These are phyloP conservation scores for Castanea sativa DNA, from an alignment of 306 rosid species.

Conservation along the genomic window DNA sequence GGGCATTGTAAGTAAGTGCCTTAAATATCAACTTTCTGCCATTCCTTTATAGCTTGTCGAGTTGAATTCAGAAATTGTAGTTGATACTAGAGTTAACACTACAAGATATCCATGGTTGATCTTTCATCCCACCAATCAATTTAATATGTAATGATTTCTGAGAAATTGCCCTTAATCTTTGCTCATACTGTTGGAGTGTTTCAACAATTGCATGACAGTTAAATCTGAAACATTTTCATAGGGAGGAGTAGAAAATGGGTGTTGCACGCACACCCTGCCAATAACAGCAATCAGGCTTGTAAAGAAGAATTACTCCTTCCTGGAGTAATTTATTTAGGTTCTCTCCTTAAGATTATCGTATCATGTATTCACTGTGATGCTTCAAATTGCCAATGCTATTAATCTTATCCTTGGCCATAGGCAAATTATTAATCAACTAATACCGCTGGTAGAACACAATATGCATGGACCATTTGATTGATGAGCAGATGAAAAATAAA, in stretches of 20 bases:
- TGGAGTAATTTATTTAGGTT: neutral
- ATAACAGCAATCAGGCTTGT: neutral
- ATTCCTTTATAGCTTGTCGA: neutral
- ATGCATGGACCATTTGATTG: neutral
- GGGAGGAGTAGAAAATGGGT: neutral
- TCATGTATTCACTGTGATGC: neutral
- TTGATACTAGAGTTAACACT: neutral
- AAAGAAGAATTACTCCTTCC: neutral
- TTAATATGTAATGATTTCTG: neutral
- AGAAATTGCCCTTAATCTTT: neutral
- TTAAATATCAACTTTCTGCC: neutral
- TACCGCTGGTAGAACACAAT: neutral
- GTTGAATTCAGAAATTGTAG: neutral
- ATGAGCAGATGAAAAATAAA: neutral
- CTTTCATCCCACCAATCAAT: neutral
- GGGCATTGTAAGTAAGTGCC: neutral
- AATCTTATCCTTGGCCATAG: neutral
- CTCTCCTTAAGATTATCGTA: neutral
- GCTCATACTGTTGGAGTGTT: neutral
- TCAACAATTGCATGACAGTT: neutral
- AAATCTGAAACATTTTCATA: neutral
- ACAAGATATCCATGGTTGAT: neutral
- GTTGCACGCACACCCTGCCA: neutral
- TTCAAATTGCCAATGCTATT: neutral
- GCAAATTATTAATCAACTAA: neutral